A percentile compares a stretch with the other conserved stretches of the same genome.
phyloP scores from a whole-genome alignment of 2,329 filamentous ascomycete species.

The Hypoxylon sp. region DNA sequence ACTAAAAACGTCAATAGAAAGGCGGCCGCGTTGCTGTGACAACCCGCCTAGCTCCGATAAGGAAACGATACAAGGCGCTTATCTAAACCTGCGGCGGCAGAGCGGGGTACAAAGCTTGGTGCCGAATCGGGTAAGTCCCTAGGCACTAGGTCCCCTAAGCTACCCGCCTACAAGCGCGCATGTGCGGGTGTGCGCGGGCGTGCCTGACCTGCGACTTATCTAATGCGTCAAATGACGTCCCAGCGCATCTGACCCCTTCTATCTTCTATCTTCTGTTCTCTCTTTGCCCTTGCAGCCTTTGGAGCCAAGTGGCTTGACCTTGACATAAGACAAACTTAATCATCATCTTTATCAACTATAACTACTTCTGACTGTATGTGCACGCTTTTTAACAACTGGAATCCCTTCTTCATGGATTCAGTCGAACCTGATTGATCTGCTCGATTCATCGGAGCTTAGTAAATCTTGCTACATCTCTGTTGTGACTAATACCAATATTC shows the following conservation, averaged over 20 bases:
- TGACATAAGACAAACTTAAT: constrained; percentile 23
- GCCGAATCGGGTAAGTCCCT: constrained; percentile 14
- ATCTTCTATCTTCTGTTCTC: constrained; percentile 6
- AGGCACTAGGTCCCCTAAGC: background rate
- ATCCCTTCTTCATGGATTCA: constrained; percentile 40
- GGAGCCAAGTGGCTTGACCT: constrained; percentile 3
- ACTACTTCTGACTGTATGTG: constrained; percentile 14
- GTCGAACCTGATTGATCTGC: constrained; percentile 31
- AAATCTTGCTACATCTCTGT: constrained; percentile 21
- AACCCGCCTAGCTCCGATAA: constrained; percentile 31
- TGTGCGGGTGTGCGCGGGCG: background rate
- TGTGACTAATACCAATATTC: background rate
- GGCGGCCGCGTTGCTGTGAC: constrained; percentile 41
- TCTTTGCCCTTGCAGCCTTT: constrained; percentile 5
- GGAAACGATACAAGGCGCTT: background rate
- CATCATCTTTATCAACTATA: constrained; percentile 2
- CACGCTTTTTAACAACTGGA: constrained; percentile 6
- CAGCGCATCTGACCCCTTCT: constrained; percentile 34
- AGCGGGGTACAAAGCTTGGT: constrained; percentile 23
- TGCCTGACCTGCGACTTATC: constrained; percentile 9
- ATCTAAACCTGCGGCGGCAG: background rate
- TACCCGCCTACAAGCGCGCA: background rate
- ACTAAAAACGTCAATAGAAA: constrained; percentile 46
- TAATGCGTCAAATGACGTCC: constrained; percentile 45
- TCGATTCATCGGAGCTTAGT: constrained; percentile 16